These are phyloP conservation scores for Rhizopus stolonifer DNA, from an alignment of 371 early-diverging fungal genomes.

Conservation along the genomic window DNA sequence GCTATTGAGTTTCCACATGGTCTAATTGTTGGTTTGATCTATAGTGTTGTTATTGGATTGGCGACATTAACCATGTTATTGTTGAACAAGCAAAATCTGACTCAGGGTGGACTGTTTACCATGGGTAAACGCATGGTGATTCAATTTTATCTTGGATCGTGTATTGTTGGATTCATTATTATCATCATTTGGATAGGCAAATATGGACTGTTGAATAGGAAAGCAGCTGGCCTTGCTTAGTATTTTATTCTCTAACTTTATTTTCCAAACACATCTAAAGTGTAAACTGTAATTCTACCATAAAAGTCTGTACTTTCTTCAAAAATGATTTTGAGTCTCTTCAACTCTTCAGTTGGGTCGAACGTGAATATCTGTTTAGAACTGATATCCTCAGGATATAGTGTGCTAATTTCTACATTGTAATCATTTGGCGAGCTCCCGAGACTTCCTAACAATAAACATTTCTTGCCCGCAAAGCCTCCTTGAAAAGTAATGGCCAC, in stretches of 20 bases:
- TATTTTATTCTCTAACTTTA: conserved; percentile 1
- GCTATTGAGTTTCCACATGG: conserved; percentile 46
- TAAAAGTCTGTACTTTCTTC: conserved; percentile 84
- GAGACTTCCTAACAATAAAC: conserved; percentile 44
- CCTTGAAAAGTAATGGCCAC: conserved; percentile 85
- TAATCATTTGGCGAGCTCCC: conserved; percentile 43
- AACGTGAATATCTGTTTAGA: conserved; percentile 34
- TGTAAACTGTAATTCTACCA: conserved; percentile 85
- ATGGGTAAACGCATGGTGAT: conserved; percentile 49
- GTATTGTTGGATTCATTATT: conserved; percentile 40
- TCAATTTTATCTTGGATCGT: conserved; percentile 47
- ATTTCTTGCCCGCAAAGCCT: conserved; percentile 84
- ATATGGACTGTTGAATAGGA: conserved; percentile 43
- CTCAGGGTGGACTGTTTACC: conserved; percentile 38
- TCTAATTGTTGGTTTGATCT: conserved; percentile 37
- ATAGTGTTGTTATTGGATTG: conserved; percentile 32
- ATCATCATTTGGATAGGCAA: conserved; percentile 49
- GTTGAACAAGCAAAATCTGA: conserved; percentile 22
- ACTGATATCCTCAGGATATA: conserved; percentile 78
- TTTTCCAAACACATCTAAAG: conserved; percentile 66
- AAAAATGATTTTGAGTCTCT: conserved; percentile 69
- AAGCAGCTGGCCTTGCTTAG: conserved; percentile 35
- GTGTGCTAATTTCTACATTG: conserved; percentile 32
- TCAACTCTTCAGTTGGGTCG: conserved; percentile 13
- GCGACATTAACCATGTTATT: conserved; percentile 24